Base-by-base conservation (phyloP, 2,329 filamentous ascomycete genomes). In the Myriosclerotinia curreyana region DNA sequence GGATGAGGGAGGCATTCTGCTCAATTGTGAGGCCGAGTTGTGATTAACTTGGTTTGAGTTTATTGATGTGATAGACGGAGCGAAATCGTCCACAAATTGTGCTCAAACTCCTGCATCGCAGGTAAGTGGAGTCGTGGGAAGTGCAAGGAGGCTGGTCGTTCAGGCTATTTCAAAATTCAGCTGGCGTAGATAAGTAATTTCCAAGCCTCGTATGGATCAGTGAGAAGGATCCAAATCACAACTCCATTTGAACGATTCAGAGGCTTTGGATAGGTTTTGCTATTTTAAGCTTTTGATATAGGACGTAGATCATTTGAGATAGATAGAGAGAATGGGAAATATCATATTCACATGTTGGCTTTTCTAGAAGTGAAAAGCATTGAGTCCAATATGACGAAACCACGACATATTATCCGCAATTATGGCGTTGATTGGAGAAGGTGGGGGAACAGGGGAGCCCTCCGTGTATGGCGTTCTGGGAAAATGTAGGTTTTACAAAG, bases 301-400 rank as follows among this genome's bases (percentile, higher is more conserved):
- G 12, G n/a, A 48, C 8, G 25, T 20, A 58, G 8, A 42, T 14
- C n/a, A 28, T 7, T 11, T 55, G 34, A 22, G 48, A 38, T 62
- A 38, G 50, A 62, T 62, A 50, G 38, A 48, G 48, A 62, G 60
- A 36, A 55, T 38, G 36, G 15, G 15, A 42, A 40, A 62, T 62
- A 42, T 61, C 59, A 61, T 34, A 54, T 54, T 61, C 59, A 61
- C 49, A 61, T 44, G 59, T 25, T 34, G 48, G 12, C 31, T 54
- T 31, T 34, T 44, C 38, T 51, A 34, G 20, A 54, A 34, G 17
- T 17, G 36, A 17, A 46, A 54, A 48, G 31, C 40, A 20, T 48
- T 55, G 50, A 50, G 28, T 36, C 34, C 40, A 62, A 62, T 62
- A 55, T 48, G 60, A 62, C 40, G 50, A 62, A 62, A 48, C 31